Percentiles rank a stretch among this genome's conserved stretches.
Conservation (phyloP, 164 flowering plant genomes). For the Brasenia schreberi region DNA sequence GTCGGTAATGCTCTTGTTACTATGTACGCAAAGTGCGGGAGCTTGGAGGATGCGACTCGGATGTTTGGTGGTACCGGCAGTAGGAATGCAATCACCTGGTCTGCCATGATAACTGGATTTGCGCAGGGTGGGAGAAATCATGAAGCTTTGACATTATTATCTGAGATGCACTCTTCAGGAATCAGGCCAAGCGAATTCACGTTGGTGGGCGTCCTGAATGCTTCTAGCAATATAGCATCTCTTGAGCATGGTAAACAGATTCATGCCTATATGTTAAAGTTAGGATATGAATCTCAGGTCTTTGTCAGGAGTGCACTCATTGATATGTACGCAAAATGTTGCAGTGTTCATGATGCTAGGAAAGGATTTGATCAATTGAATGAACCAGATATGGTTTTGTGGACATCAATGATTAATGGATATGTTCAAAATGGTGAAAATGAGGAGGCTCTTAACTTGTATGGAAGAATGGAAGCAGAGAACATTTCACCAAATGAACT, state of each 20-base stretch:
- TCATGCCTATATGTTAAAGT: constrained; percentile 48
- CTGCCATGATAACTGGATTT: constrained; percentile 77
- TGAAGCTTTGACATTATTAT: constrained; percentile 50
- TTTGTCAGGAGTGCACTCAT: constrained; percentile 56
- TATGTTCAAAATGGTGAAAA: constrained; percentile 73
- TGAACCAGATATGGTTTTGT: constrained; percentile 60
- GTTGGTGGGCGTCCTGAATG: constrained; percentile 74
- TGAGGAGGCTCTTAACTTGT: constrained; percentile 55
- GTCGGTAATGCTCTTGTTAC: constrained; percentile 59
- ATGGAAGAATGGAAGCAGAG: constrained; percentile 51
- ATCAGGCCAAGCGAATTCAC: constrained; percentile 65
- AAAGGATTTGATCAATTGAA: constrained; percentile 50
- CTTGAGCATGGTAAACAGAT: constrained; percentile 45
- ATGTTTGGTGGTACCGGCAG: constrained; percentile 30
- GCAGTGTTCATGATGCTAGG: constrained; percentile 41
- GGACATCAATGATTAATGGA: constrained; percentile 88
- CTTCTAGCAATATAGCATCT: constrained; percentile 49
- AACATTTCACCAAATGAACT: constrained; percentile 58
- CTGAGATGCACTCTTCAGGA: constrained; percentile 42
- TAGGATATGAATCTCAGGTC: constrained; percentile 50
- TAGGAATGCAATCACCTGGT: constrained; percentile 77
- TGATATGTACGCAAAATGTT: constrained; percentile 87
- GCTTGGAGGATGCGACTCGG: constrained; percentile 33
- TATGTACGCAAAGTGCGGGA: constrained; percentile 59
- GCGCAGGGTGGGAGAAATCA: constrained; percentile 53